phyloP scores from a whole-genome alignment of 257 asterid genomes.

The Mentha longifolia region DNA sequence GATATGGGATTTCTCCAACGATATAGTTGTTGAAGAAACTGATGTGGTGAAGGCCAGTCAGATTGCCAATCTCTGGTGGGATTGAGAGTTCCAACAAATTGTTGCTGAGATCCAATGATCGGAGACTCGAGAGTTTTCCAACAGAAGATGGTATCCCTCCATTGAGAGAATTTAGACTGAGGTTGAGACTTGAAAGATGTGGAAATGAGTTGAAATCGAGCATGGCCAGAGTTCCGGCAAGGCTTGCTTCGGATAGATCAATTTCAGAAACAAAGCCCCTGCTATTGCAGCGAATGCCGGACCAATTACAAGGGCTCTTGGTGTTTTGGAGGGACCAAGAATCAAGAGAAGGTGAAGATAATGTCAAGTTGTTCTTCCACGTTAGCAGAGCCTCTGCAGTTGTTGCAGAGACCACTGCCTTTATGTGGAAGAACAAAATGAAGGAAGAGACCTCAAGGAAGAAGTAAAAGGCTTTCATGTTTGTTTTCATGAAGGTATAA shows the following conservation, averaged over 20 bases:
- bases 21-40: too few species aligned
- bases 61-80: too few species aligned
- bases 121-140: too few species aligned
- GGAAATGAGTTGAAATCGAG: too few species aligned
- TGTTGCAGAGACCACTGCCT: conserved; percentile 45
- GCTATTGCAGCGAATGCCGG: conserved; percentile 53
- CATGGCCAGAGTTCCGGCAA: conserved; percentile 50
- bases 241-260: conserved; percentile 43
- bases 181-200: too few species aligned
- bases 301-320: conserved; percentile 68
- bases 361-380: conserved; percentile 59
- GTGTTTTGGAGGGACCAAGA: conserved; percentile 62
- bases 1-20: too few species aligned
- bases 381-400: conserved; percentile 57
- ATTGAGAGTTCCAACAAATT: too few species aligned
- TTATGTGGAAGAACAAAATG: conserved; percentile 35
- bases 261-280: conserved; percentile 50
- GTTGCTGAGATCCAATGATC: too few species aligned
- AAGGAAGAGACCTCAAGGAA: neutral
- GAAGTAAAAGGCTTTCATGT: neutral
- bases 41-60: too few species aligned
- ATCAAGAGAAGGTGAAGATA: conserved; percentile 36
- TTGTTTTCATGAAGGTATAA: neutral
- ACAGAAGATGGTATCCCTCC: too few species aligned
- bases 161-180: too few species aligned